Percentiles rank a stretch among this genome's conserved stretches.
Evolutionary conservation across 75 land plant species (phyloP).

Genomic region (Selaginella moellendorffii): DNA sequence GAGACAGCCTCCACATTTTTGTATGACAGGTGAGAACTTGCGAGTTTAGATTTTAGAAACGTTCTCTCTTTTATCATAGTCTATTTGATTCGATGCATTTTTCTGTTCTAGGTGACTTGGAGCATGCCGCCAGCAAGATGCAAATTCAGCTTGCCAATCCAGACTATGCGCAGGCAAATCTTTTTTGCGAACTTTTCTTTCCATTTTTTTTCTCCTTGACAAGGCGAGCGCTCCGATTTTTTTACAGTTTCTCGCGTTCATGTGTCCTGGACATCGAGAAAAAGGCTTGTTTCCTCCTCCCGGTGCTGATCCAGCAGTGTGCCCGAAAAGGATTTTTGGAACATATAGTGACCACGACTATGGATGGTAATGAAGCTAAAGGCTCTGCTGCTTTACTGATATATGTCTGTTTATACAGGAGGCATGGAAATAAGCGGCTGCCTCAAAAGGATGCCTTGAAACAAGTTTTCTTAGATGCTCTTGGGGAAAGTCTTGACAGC

Average conservation of each 20-base stretch:
- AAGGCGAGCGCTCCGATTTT: background rate
- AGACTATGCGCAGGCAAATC: slow-evolving; percentile 19
- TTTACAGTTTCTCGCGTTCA: slow-evolving; percentile 26
- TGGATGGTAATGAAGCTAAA: slow-evolving; percentile 27
- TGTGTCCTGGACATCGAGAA: slow-evolving; percentile 28
- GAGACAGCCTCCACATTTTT: slow-evolving; percentile 17
- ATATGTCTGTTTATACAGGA: slow-evolving; percentile 10
- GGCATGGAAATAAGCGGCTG: slow-evolving; percentile 24
- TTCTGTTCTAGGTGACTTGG: slow-evolving; percentile 12
- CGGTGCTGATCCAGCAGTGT: slow-evolving; percentile 18
- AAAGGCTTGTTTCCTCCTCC: slow-evolving; percentile 11
- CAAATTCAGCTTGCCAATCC: slow-evolving; percentile 18
- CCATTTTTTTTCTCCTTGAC: background rate
- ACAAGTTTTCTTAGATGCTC: slow-evolving; percentile 25
- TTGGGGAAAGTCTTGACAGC: slow-evolving; percentile 22
- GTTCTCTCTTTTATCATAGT: background rate
- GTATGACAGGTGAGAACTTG: slow-evolving; percentile 16
- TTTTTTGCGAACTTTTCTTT: background rate
- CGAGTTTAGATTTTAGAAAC: background rate
- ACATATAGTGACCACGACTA: slow-evolving; percentile 30
- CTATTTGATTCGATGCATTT: background rate
- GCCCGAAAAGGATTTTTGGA: slow-evolving; percentile 22
- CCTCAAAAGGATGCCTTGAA: slow-evolving; percentile 24
- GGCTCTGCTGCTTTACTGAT: no score
- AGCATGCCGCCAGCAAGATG: slow-evolving; percentile 13